Evolutionary conservation across 768 basidiomycete species (phyloP).

Genomic region (Megacollybia marginata): DNA sequence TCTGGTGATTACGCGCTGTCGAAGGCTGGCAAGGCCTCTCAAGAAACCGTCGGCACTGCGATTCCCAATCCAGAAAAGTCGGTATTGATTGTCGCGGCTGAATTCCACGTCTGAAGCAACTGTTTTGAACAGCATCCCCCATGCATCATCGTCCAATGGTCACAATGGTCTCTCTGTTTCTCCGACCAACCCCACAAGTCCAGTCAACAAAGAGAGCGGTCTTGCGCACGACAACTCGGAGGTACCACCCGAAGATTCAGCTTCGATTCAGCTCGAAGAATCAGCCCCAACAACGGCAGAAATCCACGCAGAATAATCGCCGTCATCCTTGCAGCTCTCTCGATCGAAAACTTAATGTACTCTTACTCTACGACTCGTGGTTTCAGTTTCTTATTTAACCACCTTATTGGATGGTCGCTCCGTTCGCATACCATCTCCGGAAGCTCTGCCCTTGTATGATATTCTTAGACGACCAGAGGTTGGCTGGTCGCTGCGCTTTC

Average conservation of each 20-base stretch:
- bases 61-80: conserved; percentile 98
- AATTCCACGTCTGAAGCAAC: background rate
- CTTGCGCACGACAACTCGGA: conserved; percentile 32
- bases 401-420: too few relatives aligned
- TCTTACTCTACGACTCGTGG: background rate
- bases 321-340: background rate
- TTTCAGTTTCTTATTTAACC: background rate
- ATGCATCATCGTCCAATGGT: conserved; percentile 69
- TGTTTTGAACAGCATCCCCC: conserved; percentile 64
- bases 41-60: conserved; percentile 86
- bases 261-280: background rate
- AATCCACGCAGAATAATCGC: background rate
- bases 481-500: too few relatives aligned
- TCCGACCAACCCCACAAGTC: conserved; percentile 63
- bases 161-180: conserved; percentile 56
- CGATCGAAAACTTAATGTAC: background rate
- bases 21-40: conserved; percentile 88
- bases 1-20: conserved; percentile 98
- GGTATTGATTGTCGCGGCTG: conserved; percentile 17
- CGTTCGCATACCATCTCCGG: too few relatives aligned
- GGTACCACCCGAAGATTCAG: background rate
- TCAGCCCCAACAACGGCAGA: background rate
- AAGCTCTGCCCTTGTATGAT: too few relatives aligned
- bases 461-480: too few relatives aligned
- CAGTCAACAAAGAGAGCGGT: conserved; percentile 57